phyloP scores from a whole-genome alignment of 2,329 filamentous ascomycete species.

The Calonectria montana region DNA sequence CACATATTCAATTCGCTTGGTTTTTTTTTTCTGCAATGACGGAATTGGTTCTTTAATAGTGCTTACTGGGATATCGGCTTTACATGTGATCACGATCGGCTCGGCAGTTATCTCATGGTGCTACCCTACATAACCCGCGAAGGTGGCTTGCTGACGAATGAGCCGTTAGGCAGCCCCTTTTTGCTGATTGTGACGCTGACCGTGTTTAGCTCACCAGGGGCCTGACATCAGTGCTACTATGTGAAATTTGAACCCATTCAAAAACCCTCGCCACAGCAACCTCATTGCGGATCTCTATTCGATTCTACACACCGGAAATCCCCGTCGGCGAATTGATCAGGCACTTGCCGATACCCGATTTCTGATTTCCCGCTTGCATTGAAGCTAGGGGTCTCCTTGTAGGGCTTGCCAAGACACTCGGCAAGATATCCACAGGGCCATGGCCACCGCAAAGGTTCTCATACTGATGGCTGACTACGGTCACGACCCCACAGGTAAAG shows the following conservation, averaged over 20 bases:
- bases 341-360: neutral
- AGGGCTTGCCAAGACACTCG: neutral
- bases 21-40: neutral
- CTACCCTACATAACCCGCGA: neutral
- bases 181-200: neutral
- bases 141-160: neutral
- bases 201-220: neutral
- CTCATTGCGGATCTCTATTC: neutral
- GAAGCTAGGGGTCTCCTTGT: neutral
- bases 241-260: neutral
- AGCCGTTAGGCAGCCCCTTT: neutral
- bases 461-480: slow-evolving; percentile 67
- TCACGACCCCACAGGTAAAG: slow-evolving; percentile 64
- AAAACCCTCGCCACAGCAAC: neutral
- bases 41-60: neutral
- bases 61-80: neutral
- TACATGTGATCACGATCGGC: neutral
- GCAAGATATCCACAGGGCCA: neutral
- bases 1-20: too few relatives aligned
- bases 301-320: neutral
- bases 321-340: neutral
- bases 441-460: slow-evolving; percentile 49
- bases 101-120: neutral
- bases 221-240: neutral
- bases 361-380: neutral